Base-by-base conservation (phyloP, 176 grass and related monocot species). In the Rhynchospora pubera region DNA sequence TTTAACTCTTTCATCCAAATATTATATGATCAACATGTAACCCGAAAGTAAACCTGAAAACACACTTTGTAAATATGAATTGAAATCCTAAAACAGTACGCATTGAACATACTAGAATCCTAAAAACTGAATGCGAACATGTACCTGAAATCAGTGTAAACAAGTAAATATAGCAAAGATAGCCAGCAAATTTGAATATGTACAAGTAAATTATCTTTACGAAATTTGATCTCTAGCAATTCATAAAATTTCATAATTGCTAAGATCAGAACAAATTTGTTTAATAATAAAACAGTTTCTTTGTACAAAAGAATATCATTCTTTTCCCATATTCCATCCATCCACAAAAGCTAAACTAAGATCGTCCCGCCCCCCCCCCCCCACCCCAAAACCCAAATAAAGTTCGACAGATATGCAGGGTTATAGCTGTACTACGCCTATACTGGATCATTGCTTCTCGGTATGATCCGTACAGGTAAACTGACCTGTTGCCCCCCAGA, bases 401-500 rank as follows among this genome's bases (percentile, higher is more conserved):
- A 7, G 52, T 76, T 53, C 28, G 47, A 55, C 12, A 76, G 16
- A 16, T 30, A 32, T 18, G n/a, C 53, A 12, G 23, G 24, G 23
- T 22, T 50, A 71, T n/a, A 11, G 10, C n/a, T 11, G 1, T 9
- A 70, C 39, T 73, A 73, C 18, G 65, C 10, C 82, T 97, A 95
- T 62, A 99, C 79, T 12, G 93, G 96, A 87, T 99, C 96, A 82
- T 89, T 99, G 84, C 96, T 99, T 78, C 96, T 91, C 39, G 96
- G 96, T 78, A 99, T 90, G 86, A 99, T 99, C 84, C 93, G 86
- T 78, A 99, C 96, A 70, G 79, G 87, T 65, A 99, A 88, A 66
- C 84, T 85, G 22, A 72, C 65, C 45, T 63, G 84, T 5, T 44
- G 63, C 23, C 69, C 5, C 8, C 83, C 86, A 13, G 85, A 86